Base-by-base conservation (phyloP, 768 basidiomycete genomes). In the Boletus pseudopeckii region DNA sequence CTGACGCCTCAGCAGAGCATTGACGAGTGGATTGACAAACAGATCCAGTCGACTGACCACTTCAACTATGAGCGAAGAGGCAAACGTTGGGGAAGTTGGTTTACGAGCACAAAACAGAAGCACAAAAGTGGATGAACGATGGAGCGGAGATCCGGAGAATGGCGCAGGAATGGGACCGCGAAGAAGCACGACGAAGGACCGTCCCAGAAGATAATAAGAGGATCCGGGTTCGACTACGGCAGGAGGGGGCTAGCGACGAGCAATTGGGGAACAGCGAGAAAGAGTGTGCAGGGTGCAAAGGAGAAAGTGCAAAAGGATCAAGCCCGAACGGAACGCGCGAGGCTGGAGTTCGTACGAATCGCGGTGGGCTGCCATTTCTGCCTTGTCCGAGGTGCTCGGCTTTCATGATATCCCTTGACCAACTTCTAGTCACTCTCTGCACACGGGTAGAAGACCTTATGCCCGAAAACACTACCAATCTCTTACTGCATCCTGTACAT, bases 341-440 rank as follows among this genome's bases (percentile, higher is more conserved):
- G 79, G 17, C 54, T 74, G 7, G 77, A 60, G 68, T 43, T 67
- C 60, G 46, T 88, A 92, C 71, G 86, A 91, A 67, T 68, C 71
- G 32, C 76, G 80, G 52, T 92, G 89, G 90, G 62, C 71, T n/a
- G 69, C 69, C 52, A 64, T 89, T 55, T 59, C 68, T 28, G 63
- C 70, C 7, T 74, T 78, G n/a, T 66, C 77, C 14, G 78, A 77
- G 44, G 57, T 68, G 22, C 72, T 90, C 44, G 70, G 71, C 1
- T 90, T 92, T 74, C 68, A 74, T 39, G 75, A 74, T 42, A 80
- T 89, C 44, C 90, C 90, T 10, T 92, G 90, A 89, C 89, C 89
- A 33, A 28, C 59, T 81, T n/a, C n/a, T n/a, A n/a, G n/a, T n/a
- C n/a, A n/a, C n/a, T n/a, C n/a, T n/a, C n/a, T n/a, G n/a, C n/a